A percentile compares a stretch with the other conserved stretches of the same genome.
phyloP scores from a whole-genome alignment of 1,139 yeast genomes.

The Candida tetrigidarum region DNA sequence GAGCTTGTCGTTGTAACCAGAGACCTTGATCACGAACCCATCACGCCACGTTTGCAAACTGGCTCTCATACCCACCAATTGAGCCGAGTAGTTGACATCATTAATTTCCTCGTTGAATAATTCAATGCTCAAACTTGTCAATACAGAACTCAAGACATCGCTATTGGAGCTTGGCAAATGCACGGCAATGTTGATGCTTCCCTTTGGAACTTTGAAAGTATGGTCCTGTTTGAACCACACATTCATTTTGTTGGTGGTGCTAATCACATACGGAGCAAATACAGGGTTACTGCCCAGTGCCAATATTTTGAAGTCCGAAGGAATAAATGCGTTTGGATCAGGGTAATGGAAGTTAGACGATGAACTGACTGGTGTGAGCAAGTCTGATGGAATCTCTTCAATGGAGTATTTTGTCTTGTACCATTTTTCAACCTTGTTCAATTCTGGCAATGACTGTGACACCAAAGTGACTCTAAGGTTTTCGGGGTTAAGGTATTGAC shows the following conservation, averaged over 20 bases:
- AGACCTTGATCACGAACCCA: constrained; percentile 68
- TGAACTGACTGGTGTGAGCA: constrained; percentile 23
- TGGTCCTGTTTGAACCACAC: constrained; percentile 95
- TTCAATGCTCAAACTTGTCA: constrained; percentile 66
- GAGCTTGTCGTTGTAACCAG: constrained; percentile 87
- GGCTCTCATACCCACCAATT: constrained; percentile 75
- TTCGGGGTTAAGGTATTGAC: constrained; percentile 52
- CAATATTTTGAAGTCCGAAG: constrained; percentile 70
- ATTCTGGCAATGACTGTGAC: constrained; percentile 49
- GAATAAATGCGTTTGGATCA: constrained; percentile 73
- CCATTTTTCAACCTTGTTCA: constrained; percentile 70
- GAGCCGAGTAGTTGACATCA: constrained; percentile 82
- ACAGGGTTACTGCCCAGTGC: constrained; percentile 44
- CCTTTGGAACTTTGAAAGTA: constrained; percentile 87
- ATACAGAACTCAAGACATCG: constrained; percentile 59
- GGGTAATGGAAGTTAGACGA: constrained; percentile 60
- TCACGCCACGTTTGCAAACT: constrained; percentile 64
- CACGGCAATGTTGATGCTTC: constrained; percentile 65
- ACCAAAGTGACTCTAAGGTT: constrained; percentile 67
- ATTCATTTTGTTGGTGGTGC: constrained; percentile 37
- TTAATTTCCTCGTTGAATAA: constrained; percentile 75
- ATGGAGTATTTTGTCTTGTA: constrained; percentile 82
- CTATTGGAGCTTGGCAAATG: constrained; percentile 67
- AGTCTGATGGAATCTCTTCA: constrained; percentile 43
- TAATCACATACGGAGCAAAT: constrained; percentile 41